Evolutionary conservation across 805 yeast genomes (phyloP).

Genomic region (Yarrowia sp.): DNA sequence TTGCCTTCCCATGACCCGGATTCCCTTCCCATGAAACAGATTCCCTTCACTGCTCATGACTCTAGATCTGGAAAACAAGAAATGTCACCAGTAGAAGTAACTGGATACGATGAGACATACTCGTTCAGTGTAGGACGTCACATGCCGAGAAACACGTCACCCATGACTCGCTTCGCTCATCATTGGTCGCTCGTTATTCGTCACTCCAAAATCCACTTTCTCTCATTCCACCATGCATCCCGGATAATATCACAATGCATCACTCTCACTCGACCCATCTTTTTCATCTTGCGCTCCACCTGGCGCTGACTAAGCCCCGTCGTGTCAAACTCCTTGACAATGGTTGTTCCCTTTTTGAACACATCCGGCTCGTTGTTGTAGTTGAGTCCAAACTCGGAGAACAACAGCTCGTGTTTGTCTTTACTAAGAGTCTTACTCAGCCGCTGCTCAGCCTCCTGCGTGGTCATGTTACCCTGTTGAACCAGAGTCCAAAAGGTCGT

Average conservation of each 20-base stretch:
- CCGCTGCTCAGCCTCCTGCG: conserved; percentile 75
- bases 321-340: conserved; percentile 47
- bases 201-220: conserved; percentile 40
- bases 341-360: conserved; percentile 75
- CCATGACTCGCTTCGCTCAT: too few relatives aligned
- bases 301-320: conserved; percentile 41
- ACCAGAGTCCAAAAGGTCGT: conserved; percentile 91
- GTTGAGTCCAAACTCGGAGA: conserved; percentile 72
- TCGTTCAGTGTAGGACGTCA: too few relatives aligned
- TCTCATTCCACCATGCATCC: conserved; percentile 57
- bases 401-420: conserved; percentile 87
- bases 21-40: too few relatives aligned
- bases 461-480: conserved; percentile 58
- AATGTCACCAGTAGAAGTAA: too few relatives aligned
- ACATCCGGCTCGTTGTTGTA: conserved; percentile 89
- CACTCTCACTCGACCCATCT: conserved; percentile 42
- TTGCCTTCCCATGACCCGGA: too few relatives aligned
- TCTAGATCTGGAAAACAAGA: too few relatives aligned
- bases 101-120: too few relatives aligned
- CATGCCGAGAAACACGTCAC: too few relatives aligned
- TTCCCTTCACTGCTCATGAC: too few relatives aligned
- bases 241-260: conserved; percentile 62
- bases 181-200: too few relatives aligned
- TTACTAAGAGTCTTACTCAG: conserved; percentile 71
- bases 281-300: conserved; percentile 48